A percentile compares a stretch with the other conserved stretches of the same genome.
phyloP scores from a whole-genome alignment of 176 grass and related monocot genomes.

The Lolium perenne region DNA sequence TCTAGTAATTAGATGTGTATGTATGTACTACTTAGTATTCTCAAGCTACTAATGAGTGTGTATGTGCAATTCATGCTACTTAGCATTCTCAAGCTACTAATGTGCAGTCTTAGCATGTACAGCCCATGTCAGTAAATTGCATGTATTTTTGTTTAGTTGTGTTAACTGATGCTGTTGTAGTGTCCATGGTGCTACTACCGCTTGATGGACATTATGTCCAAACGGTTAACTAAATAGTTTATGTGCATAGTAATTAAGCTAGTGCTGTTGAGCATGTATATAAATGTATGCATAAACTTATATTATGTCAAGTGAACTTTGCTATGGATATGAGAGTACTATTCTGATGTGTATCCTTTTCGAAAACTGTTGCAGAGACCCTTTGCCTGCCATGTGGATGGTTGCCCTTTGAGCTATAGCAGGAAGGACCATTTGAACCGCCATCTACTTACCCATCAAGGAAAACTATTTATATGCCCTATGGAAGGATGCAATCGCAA shows the following conservation, averaged over 20 bases:
- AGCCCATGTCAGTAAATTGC: not conserved
- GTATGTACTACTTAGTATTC: not conserved
- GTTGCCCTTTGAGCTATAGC: slow-evolving; percentile 63
- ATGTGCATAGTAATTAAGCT: slow-evolving; percentile 9
- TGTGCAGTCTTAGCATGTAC: not conserved
- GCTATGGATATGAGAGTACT: slow-evolving; percentile 24
- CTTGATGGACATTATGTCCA: not conserved
- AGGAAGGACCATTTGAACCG: slow-evolving; percentile 81
- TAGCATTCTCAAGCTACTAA: not conserved
- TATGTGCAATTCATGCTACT: not conserved
- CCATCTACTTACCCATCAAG: slow-evolving; percentile 70
- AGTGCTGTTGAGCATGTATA: slow-evolving; percentile 14
- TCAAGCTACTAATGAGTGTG: not conserved
- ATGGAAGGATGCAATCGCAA: slow-evolving; percentile 58
- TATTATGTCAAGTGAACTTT: slow-evolving; percentile 16
- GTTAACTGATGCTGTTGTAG: slow-evolving; percentile 2
- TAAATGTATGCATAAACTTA: slow-evolving; percentile 19
- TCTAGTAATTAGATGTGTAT: not conserved
- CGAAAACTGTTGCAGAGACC: slow-evolving; percentile 57
- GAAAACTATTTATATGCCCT: slow-evolving; percentile 66
- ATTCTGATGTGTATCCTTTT: slow-evolving; percentile 29
- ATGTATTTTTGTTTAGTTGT: not conserved
- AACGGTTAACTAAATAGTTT: slow-evolving; percentile 8
- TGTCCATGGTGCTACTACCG: not conserved
- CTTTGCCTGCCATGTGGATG: slow-evolving; percentile 62